Conservation (phyloP, 106 monocot species). For the Dendrobium officinale region DNA sequence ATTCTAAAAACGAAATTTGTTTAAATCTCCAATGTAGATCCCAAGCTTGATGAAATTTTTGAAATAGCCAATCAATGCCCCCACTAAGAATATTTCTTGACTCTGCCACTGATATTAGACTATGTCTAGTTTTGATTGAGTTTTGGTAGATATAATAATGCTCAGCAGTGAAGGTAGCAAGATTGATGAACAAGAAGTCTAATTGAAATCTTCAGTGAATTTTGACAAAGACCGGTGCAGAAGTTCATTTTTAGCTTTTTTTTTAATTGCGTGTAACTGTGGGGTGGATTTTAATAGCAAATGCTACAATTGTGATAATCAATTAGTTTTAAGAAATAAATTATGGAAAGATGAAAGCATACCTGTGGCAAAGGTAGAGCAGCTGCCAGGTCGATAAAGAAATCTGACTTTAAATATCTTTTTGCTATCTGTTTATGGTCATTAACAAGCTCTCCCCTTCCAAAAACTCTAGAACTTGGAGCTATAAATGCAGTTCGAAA, state of each 20-base stretch:
- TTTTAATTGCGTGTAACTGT: background rate
- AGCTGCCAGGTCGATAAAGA: slow-evolving; percentile 58
- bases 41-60: no score
- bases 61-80: no score
- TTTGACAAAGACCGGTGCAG: background rate
- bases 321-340: background rate
- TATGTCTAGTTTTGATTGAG: background rate
- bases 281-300: background rate
- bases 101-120: background rate
- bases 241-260: background rate
- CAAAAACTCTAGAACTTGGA: slow-evolving; percentile 80
- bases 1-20: no score
- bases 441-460: slow-evolving; percentile 77
- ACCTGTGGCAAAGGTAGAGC: slow-evolving; percentile 92
- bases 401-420: slow-evolving; percentile 66
- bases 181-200: background rate
- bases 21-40: no score
- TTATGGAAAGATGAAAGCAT: background rate
- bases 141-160: background rate
- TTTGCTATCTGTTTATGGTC: slow-evolving; percentile 62
- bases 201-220: background rate
- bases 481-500: slow-evolving; percentile 80
- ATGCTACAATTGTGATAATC: background rate
- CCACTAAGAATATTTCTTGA: no score
- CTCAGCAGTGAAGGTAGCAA: background rate